Percentiles rank a stretch among this genome's conserved stretches.
Evolutionary conservation across 129 eudicot genomes (phyloP).

Genomic region (Artemisia annua): DNA sequence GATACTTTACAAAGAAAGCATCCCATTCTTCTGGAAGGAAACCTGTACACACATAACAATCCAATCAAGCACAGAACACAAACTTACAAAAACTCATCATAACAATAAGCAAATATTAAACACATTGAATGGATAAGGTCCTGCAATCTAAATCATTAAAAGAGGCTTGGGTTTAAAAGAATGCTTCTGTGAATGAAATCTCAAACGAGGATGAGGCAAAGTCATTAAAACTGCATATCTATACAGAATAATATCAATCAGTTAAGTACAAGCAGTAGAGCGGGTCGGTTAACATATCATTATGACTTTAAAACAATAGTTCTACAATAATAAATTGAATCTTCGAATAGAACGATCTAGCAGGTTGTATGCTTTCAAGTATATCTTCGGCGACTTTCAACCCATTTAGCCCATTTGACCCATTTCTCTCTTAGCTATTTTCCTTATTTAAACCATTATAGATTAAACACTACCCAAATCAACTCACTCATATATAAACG

Average conservation of each 20-base stretch:
- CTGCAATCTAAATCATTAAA: not conserved
- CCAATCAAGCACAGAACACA: not conserved
- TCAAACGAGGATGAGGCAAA: slow-evolving; percentile 7
- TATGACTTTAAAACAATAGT: too few species aligned
- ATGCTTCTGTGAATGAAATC: not conserved
- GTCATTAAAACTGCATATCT: not conserved
- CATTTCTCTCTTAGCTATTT: too few species aligned
- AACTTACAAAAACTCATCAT: not conserved
- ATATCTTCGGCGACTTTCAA: not conserved
- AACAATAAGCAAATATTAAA: slow-evolving; percentile 4
- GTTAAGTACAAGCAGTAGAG: too few species aligned
- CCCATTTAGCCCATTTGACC: not conserved
- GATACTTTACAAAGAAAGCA: slow-evolving; percentile 72
- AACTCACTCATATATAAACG: too few species aligned
- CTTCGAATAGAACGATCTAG: too few species aligned
- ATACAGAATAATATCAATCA: not conserved
- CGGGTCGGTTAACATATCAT: too few species aligned
- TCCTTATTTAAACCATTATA: not conserved
- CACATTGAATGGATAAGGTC: not conserved
- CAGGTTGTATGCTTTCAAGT: too few species aligned
- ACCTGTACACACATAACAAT: slow-evolving; percentile 46
- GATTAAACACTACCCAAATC: not conserved
- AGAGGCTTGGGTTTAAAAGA: not conserved
- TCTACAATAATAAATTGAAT: too few species aligned
- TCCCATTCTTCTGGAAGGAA: slow-evolving; percentile 91